Conservation (phyloP, 352 stramenopile genomes). For the Globisporangium ultimum region DNA sequence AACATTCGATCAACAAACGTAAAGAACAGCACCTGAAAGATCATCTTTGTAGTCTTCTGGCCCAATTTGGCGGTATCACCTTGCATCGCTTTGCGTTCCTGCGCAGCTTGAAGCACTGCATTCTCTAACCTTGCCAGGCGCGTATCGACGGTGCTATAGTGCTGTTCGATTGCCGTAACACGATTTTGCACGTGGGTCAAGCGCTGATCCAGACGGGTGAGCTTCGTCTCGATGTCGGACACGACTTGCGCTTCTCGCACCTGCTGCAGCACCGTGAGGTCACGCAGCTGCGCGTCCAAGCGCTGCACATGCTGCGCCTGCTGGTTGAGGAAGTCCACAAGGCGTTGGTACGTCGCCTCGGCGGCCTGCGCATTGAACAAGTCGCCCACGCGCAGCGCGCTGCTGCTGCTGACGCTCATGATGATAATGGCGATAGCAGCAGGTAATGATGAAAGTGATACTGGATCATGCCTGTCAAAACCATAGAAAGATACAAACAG, state of each 20-base stretch:
- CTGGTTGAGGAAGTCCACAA: constrained; percentile 62
- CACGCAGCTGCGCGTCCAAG: constrained; percentile 25
- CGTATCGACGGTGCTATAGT: background rate
- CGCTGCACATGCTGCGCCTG: constrained; percentile 38
- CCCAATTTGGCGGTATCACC: constrained; percentile 14
- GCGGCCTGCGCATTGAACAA: constrained; percentile 54
- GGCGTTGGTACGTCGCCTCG: constrained; percentile 44
- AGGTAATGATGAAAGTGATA: background rate
- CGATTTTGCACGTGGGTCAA: constrained; percentile 13
- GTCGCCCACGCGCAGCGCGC: constrained; percentile 25
- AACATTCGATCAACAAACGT: background rate
- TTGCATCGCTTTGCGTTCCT: constrained; percentile 20
- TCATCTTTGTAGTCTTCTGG: constrained; percentile 17
- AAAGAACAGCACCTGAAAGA: constrained; percentile 10
- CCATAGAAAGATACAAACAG: too few relatives aligned
- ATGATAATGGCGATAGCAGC: background rate
- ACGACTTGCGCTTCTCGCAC: constrained; percentile 2
- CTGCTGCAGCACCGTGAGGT: constrained; percentile 23
- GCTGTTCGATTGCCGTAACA: background rate
- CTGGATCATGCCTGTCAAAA: too few relatives aligned
- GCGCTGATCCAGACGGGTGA: background rate
- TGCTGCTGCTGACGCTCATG: background rate
- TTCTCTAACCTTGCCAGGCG: constrained; percentile 16
- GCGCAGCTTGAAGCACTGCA: constrained; percentile 16
- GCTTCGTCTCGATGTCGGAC: background rate